These are phyloP conservation scores for Microsporum ferrugineum DNA, from an alignment of 2,329 filamentous ascomycete genomes.

Conservation along the genomic window DNA sequence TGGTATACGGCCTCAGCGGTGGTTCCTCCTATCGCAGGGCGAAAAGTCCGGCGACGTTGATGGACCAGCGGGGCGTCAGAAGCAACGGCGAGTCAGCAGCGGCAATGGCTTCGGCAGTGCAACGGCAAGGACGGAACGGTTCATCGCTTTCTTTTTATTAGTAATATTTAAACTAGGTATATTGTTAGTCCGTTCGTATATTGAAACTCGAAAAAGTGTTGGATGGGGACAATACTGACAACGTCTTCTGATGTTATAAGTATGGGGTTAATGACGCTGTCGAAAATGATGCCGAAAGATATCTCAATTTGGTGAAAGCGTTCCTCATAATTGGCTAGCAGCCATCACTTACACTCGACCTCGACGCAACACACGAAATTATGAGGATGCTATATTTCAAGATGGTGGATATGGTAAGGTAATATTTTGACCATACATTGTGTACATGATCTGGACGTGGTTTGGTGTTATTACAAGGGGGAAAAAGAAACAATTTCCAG, in stretches of 20 bases:
- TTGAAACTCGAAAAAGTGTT: neutral
- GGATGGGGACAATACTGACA: neutral
- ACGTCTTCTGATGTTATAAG: neutral
- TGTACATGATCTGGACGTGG: neutral
- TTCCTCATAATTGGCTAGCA: neutral
- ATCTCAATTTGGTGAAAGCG: neutral
- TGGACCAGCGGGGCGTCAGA: neutral
- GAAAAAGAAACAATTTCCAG: neutral
- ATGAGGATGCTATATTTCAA: neutral
- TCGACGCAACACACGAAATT: neutral
- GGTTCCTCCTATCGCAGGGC: neutral
- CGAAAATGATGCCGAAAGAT: neutral
- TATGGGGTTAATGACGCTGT: neutral
- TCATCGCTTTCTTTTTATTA: neutral
- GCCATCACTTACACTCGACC: neutral
- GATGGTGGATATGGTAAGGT: neutral
- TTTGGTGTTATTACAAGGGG: neutral
- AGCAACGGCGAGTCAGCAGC: neutral
- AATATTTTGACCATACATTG: neutral
- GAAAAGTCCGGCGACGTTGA: neutral
- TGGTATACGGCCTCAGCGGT: neutral
- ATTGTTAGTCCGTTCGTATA: neutral
- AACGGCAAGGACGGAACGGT: neutral
- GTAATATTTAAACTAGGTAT: neutral
- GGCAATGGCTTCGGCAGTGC: neutral